Conservation (phyloP, 768 basidiomycete species). For the Lentinula detonsa region DNA sequence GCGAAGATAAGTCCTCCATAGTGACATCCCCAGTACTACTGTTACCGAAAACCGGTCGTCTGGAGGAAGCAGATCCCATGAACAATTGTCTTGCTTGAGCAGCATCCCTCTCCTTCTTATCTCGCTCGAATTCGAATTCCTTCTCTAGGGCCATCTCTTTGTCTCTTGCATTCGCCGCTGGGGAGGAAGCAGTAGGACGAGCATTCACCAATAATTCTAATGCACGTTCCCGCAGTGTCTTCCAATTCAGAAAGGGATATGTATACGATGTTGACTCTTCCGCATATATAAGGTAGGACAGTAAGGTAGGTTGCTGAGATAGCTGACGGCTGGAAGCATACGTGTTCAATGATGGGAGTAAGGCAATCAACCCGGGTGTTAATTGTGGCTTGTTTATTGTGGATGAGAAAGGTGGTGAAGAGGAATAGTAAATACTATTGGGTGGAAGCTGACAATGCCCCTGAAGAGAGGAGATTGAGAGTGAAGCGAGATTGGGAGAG, state of each 20-base stretch:
- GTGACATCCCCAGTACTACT: background rate
- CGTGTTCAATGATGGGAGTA: constrained; percentile 22
- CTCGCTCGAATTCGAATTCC: constrained; percentile 10
- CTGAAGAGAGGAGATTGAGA: constrained; percentile 8
- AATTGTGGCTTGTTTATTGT: constrained; percentile 17
- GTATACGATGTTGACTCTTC: constrained; percentile 9
- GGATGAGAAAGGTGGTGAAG: constrained; percentile 4
- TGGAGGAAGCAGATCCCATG: background rate
- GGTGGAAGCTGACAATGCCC: constrained; percentile 21
- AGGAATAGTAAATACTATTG: constrained; percentile 11
- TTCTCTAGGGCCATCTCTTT: constrained; percentile 14
- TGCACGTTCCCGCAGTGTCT: constrained; percentile 10
- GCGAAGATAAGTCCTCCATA: background rate
- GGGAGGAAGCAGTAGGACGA: background rate
- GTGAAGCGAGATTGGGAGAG: background rate
- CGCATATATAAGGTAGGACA: constrained; percentile 7
- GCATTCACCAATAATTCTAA: constrained; percentile 7
- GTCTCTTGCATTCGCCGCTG: constrained; percentile 4
- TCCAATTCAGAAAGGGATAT: constrained; percentile 12
- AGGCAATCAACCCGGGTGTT: constrained; percentile 25
- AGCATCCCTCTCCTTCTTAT: constrained; percentile 1
- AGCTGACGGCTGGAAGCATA: background rate
- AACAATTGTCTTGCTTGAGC: constrained; percentile 1
- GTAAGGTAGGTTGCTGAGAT: constrained; percentile 4
- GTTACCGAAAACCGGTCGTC: constrained; percentile 1